Conservation (phyloP, 306 rosid species). For the Malus sieversii region DNA sequence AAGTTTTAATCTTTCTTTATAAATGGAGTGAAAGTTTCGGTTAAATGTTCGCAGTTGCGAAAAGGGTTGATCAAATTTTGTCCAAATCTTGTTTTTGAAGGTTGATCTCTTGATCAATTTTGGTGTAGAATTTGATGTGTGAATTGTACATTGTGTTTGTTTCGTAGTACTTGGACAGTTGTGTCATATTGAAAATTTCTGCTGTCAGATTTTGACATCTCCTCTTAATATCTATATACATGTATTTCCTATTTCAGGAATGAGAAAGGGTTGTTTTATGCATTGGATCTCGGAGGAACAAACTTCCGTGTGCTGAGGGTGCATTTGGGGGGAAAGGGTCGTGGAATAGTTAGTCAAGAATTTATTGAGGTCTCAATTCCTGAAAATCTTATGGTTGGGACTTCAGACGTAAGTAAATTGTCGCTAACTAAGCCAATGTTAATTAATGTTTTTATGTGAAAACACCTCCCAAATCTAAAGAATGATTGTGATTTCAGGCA, state of each 20-base stretch:
- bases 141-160: background rate
- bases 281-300: conserved; percentile 96
- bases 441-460: background rate
- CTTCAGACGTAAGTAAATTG: conserved; percentile 58
- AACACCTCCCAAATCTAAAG: background rate
- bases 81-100: background rate
- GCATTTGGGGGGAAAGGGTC: conserved; percentile 66
- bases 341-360: conserved; percentile 46
- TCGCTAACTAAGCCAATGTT: background rate
- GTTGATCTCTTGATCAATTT: background rate
- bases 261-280: conserved; percentile 84
- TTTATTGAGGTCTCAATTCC: conserved; percentile 80
- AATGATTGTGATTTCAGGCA: conserved; percentile 43
- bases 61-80: background rate
- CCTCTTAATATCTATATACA: background rate
- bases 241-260: conserved; percentile 32
- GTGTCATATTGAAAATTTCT: background rate
- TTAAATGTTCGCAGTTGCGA: background rate
- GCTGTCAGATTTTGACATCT: background rate
- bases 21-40: background rate
- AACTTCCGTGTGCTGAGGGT: conserved; percentile 86
- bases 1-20: background rate
- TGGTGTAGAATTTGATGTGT: background rate
- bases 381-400: conserved; percentile 75
- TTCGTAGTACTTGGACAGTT: background rate